Base-by-base conservation (phyloP, 2,329 filamentous ascomycete genomes). In the Fusarium buharicum region DNA sequence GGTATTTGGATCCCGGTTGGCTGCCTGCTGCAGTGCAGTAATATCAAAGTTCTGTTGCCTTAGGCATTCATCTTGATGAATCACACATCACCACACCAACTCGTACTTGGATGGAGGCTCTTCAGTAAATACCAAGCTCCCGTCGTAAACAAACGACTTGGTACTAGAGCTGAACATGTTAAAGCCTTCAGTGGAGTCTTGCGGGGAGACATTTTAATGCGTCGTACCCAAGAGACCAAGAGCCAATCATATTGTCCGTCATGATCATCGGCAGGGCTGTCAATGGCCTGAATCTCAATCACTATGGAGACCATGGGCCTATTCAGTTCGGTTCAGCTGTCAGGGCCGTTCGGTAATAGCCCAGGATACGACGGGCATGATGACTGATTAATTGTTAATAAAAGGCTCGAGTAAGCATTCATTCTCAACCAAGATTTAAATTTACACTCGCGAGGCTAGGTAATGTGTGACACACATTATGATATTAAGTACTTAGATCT, bases 281-380 rank as follows among this genome's bases (percentile, higher is more conserved):
- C 37, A 60, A 43, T 56, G 59, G 41, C 50, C 60, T 56, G 50
- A 49, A 61, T 51, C 38, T 59, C 27, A 63, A 50, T 63, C 59
- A 64, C 47, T 59, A 59, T 43, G 56, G 56, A 59, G 41, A 60
- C 57, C 33, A 50, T 17, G 24, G 31, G 22, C 22, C 6, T 24
- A 8, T 8, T 24, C 24, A 24, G 38, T 7, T 37, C 38, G 17
- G 27, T 39, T 37, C 40, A 54, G 55, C 36, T 54, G 18, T 33
- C 16, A 46, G 20, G n/a, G n/a, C n/a, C n/a, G n/a, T n/a, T 27
- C 39, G 38, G n/a, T 24, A 33, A 50, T 17, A 17, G 20, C n/a
- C 37, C 22, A 51, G 38, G 40, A n/a, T 4, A 4, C 18, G 48
- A 11, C 39, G 45, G 34, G 46, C 47, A 28, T 54, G 20, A 37